Conservation (phyloP, 179 eudicot species). For the Monotropa hypopitys region DNA sequence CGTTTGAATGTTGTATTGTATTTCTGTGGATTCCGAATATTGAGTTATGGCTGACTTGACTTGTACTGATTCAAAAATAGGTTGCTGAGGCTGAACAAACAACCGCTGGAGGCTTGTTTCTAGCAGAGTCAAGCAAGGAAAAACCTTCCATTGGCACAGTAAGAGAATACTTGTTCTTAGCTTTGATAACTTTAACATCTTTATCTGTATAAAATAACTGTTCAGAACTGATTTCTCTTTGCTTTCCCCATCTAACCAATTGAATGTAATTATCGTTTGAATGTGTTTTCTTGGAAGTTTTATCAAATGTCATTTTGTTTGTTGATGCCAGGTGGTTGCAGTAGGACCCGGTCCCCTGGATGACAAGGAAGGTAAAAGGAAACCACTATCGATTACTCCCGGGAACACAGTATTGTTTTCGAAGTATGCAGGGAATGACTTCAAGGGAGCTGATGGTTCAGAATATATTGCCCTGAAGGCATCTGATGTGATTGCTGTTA, state of each 20-base stretch:
- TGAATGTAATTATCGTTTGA: background rate
- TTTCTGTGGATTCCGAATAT: background rate
- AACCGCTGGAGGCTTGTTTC: slow-evolving; percentile 84
- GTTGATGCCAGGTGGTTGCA: slow-evolving; percentile 51
- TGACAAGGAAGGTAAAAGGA: slow-evolving; percentile 56
- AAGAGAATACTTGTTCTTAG: slow-evolving; percentile 18
- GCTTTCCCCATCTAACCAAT: background rate
- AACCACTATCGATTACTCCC: slow-evolving; percentile 41
- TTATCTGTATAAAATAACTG: background rate
- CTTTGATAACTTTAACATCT: no score
- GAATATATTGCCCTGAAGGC: slow-evolving; percentile 63
- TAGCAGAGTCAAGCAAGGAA: slow-evolving; percentile 74
- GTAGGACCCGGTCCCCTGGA: slow-evolving; percentile 81
- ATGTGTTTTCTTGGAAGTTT: background rate
- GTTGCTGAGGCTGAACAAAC: slow-evolving; percentile 78
- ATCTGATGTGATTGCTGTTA: slow-evolving; percentile 90
- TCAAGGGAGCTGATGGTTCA: slow-evolving; percentile 79
- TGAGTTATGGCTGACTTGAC: background rate
- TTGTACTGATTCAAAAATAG: slow-evolving; percentile 21
- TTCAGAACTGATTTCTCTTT: background rate
- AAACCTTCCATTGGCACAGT: slow-evolving; percentile 93
- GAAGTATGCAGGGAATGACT: slow-evolving; percentile 85
- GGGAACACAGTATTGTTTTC: slow-evolving; percentile 89
- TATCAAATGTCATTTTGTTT: background rate
- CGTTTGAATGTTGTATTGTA: background rate